Base-by-base conservation (phyloP, 441 rosid species). In the Cnidoscolus chayamansa region DNA sequence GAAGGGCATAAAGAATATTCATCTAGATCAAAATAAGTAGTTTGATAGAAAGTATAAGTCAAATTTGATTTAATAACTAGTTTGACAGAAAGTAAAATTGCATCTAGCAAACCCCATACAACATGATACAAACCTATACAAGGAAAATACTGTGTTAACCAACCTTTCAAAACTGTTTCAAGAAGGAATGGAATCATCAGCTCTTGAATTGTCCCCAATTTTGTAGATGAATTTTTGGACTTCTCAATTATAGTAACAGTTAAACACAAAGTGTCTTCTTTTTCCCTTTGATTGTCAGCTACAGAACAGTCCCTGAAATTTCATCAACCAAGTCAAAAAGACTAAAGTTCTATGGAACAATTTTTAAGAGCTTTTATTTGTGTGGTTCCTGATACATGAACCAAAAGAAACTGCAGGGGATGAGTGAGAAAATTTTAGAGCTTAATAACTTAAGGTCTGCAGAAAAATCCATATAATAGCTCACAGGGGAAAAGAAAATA, bases 131-230 rank as follows among this genome's bases (percentile, higher is more conserved):
- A 48, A 55, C 51, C 67, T 15, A 31, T 6, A 43, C 55, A 15
- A 62, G 25, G 9, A 73, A 63, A 63, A 48, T 4, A 19, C 13
- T 10, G 43, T 45, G 8, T 16, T 45, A 8, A 10, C 65, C 47
- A 61, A 94, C 99, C 99, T 92, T 86, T 90, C 64, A 96, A 74
- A 58, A 89, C 87, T 75, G 91, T 76, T 72, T 80, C 80, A 35
- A 92, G 90, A 74, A 96, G 89, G 74, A 80, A 88, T 5, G 98
- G 98, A 71, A 96, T 86, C 77, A 92, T 67, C 10, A 73, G 17
- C 65, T 72, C 82, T 74, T 72, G 89, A 74, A 96, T 79, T 25
- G 77, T 72, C 53, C 81, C 87, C 79, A 90, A 69, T 30, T 77
- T 71, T 43, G 76, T 72, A 56, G 77, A 74, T 43, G 80, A 81